Evolutionary conservation across 352 stramenopile genomes (phyloP).

Genomic region (Paralagenidium karlingii): DNA sequence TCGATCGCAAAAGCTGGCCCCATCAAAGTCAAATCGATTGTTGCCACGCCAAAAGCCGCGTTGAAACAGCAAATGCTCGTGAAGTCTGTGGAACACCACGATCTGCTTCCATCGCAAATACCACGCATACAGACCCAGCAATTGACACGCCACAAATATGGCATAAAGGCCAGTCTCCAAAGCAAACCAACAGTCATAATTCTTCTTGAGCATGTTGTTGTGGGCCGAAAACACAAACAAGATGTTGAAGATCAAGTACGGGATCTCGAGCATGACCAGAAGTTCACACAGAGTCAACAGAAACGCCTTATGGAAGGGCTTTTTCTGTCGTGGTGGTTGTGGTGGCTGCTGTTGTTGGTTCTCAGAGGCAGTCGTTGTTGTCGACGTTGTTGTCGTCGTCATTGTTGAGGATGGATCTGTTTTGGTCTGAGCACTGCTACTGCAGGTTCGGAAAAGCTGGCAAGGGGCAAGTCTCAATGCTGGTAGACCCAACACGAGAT

Average conservation of each 20-base stretch:
- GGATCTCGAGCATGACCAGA: constrained; percentile 64
- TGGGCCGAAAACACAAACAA: too few species aligned
- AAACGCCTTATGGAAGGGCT: constrained; percentile 42
- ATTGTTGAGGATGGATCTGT: constrained; percentile 10
- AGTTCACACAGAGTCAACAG: constrained; percentile 62
- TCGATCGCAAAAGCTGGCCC: constrained; percentile 19
- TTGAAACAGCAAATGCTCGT: constrained; percentile 72
- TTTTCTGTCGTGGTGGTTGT: too few species aligned
- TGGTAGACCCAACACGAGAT: constrained; percentile 53
- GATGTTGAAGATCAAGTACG: constrained; percentile 61
- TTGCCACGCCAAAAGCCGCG: constrained; percentile 37
- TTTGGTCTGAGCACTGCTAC: too few species aligned
- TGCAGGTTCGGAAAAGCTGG: constrained; percentile 37
- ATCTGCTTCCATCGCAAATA: constrained; percentile 65
- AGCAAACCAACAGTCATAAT: too few species aligned
- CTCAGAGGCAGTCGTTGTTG: too few species aligned
- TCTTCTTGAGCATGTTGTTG: too few species aligned
- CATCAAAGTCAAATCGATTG: constrained; percentile 52
- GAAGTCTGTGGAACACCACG: constrained; percentile 61
- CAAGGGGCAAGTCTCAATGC: constrained; percentile 50
- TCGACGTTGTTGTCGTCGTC: too few species aligned
- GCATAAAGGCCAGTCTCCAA: too few species aligned
- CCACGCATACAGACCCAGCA: too few species aligned
- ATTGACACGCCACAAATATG: too few species aligned
- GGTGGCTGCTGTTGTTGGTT: too few species aligned